phyloP scores from a whole-genome alignment of 441 rosid species.

The Rhodomyrtus psidioides region DNA sequence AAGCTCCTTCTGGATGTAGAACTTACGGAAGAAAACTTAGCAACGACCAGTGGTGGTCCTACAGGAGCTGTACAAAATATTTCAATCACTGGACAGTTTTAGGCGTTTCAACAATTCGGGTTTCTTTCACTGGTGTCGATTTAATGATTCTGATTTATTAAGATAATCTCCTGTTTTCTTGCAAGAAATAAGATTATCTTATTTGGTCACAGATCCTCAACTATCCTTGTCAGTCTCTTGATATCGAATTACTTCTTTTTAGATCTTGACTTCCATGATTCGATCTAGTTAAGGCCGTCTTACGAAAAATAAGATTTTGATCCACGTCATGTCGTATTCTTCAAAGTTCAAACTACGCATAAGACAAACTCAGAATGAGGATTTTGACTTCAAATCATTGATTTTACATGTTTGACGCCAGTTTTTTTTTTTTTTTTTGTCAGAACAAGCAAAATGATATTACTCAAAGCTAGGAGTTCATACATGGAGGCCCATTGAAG shows the following conservation, averaged over 20 bases:
- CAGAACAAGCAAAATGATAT: no score
- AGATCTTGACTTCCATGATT: background rate
- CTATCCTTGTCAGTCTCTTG: background rate
- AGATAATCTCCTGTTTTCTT: background rate
- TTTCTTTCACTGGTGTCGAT: background rate
- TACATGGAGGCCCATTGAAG: no score
- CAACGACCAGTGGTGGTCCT: background rate
- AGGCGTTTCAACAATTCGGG: background rate
- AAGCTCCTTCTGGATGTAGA: background rate
- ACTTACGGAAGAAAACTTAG: background rate
- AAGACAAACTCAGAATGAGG: background rate
- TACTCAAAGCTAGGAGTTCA: no score
- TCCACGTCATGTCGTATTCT: rapidly evolving
- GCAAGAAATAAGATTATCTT: background rate
- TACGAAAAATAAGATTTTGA: background rate
- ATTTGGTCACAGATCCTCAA: background rate
- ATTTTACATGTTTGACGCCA: background rate
- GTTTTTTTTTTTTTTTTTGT: no score
- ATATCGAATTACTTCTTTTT: background rate
- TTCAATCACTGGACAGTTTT: background rate
- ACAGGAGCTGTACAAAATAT: background rate
- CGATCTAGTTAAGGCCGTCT: background rate
- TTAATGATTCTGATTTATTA: background rate
- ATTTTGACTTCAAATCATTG: background rate
- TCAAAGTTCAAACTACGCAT: background rate